Conservation (phyloP, 2,329 filamentous ascomycete genomes). For the Cytospora paraplurivora region DNA sequence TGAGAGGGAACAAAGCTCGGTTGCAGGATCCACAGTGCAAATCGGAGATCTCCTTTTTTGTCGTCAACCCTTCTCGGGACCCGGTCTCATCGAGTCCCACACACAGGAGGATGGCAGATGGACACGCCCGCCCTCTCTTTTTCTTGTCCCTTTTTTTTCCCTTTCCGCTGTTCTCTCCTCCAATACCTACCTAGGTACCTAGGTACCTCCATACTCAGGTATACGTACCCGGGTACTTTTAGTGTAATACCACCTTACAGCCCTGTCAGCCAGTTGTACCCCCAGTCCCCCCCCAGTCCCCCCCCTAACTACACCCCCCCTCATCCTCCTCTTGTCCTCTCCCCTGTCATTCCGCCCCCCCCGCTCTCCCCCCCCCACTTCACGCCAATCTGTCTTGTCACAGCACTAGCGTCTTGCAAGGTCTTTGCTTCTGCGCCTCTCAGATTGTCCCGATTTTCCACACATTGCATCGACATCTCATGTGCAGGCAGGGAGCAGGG, state of each 20-base stretch:
- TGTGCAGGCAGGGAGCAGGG: conserved; percentile 24
- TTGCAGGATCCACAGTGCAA: conserved; percentile 1
- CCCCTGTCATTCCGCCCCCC: background rate
- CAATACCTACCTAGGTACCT: no score
- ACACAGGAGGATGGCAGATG: conserved; percentile 11
- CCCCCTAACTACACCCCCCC: no score
- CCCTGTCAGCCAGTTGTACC: no score
- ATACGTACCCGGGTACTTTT: no score
- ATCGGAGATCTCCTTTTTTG: conserved; percentile 21
- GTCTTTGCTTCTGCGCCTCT: conserved; percentile 26
- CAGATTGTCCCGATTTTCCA: conserved; percentile 29
- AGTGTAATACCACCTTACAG: no score
- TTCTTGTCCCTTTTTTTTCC: background rate
- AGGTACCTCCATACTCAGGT: no score
- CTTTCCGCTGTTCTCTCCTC: background rate
- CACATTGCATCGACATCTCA: conserved; percentile 28
- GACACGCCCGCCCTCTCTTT: background rate
- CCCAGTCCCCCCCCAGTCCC: no score
- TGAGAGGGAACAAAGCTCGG: conserved; percentile 1
- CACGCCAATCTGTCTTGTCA: conserved; percentile 29
- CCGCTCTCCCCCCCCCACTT: conserved; percentile 20
- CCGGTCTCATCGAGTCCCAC: conserved; percentile 13
- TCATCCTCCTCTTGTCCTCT: no score
- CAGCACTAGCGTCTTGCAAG: conserved; percentile 26
- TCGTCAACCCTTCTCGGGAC: conserved; percentile 2